Evolutionary conservation across 108 stramenopile species (phyloP).

Genomic region (Fistulifera solaris): DNA sequence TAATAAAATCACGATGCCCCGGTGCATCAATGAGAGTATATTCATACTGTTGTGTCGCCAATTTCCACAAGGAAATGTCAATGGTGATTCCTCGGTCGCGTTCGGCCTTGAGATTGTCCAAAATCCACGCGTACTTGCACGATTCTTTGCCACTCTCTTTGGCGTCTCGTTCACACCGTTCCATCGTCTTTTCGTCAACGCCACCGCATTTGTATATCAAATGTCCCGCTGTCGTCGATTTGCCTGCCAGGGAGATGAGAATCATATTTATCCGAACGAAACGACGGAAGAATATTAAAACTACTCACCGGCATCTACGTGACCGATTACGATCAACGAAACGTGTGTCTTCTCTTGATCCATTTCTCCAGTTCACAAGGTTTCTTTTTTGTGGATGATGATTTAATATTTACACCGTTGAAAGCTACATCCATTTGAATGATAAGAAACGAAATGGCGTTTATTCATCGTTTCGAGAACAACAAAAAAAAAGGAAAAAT

Average conservation of each 20-base stretch:
- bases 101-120: slow-evolving; percentile 93
- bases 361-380: slow-evolving; percentile 4
- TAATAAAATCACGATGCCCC: slow-evolving; percentile 81
- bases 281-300: too few relatives aligned
- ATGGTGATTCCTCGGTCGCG: slow-evolving; percentile 94
- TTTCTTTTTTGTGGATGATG: too few relatives aligned
- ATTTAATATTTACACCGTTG: too few relatives aligned
- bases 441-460: too few relatives aligned
- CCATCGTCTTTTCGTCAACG: slow-evolving; percentile 92
- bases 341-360: slow-evolving; percentile 52
- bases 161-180: slow-evolving; percentile 94
- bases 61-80: slow-evolving; percentile 89
- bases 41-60: slow-evolving; percentile 81
- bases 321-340: slow-evolving; percentile 61
- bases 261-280: not conserved
- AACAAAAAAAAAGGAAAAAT: too few relatives aligned
- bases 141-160: slow-evolving; percentile 87
- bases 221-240: slow-evolving; percentile 94
- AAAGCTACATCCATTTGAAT: too few relatives aligned
- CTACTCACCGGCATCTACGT: slow-evolving; percentile 50
- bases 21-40: slow-evolving; percentile 95
- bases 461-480: too few relatives aligned
- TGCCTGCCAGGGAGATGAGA: slow-evolving; percentile 50
- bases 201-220: slow-evolving; percentile 86
- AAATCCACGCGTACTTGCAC: slow-evolving; percentile 95